phyloP scores from a whole-genome alignment of 2,329 filamentous ascomycete species.

The Xylaria sp. region DNA sequence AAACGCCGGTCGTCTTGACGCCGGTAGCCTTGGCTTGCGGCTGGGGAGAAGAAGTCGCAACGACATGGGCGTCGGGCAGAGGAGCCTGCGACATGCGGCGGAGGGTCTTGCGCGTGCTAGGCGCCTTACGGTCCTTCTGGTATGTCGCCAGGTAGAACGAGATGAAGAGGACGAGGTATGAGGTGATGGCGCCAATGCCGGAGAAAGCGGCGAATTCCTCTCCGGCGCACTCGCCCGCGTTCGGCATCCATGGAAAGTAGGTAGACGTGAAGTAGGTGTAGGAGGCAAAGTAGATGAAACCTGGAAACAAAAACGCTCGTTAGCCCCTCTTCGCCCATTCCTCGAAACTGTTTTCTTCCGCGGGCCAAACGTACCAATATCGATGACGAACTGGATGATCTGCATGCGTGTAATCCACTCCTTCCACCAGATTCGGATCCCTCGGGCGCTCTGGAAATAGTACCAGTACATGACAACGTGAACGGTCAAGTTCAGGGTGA shows the following conservation, averaged over 20 bases:
- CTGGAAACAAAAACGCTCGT: constrained; percentile 47
- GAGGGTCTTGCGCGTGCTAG: constrained; percentile 77
- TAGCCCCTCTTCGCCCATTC: constrained; percentile 14
- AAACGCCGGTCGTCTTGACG: constrained; percentile 60
- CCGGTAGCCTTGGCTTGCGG: constrained; percentile 57
- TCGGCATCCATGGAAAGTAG: constrained; percentile 86
- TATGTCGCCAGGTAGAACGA: constrained; percentile 98
- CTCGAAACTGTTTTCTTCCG: background rate
- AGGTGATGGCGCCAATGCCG: constrained; percentile 88
- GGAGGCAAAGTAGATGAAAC: constrained; percentile 98
- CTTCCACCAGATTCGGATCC: constrained; percentile 98
- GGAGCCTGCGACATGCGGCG: constrained; percentile 67
- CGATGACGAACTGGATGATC: constrained; percentile 96
- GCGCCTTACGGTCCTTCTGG: constrained; percentile 79
- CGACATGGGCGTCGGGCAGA: constrained; percentile 80
- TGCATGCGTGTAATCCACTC: constrained; percentile 98
- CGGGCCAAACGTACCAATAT: constrained; percentile 70
- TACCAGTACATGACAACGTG: constrained; percentile 99
- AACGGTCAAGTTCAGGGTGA: constrained; percentile 87
- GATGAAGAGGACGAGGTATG: constrained; percentile 97
- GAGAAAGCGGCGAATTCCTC: constrained; percentile 96
- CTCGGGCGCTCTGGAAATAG: constrained; percentile 98
- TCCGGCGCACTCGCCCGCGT: constrained; percentile 82
- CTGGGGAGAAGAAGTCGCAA: constrained; percentile 62
- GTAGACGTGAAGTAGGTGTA: constrained; percentile 96